Conservation (phyloP, 257 asterid species). For the Paulownia fortunei region DNA sequence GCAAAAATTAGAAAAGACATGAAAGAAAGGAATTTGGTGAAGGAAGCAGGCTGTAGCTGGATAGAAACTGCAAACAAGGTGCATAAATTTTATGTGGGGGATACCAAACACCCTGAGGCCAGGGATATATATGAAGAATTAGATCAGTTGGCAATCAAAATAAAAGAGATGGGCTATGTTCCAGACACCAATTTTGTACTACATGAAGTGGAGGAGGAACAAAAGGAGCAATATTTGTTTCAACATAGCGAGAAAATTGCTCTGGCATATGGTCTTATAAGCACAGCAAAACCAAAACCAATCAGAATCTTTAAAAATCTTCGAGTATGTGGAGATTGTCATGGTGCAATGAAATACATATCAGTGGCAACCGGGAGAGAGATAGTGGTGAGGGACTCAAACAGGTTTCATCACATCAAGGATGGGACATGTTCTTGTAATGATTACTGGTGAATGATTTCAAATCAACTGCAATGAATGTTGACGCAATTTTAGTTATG, state of each 20-base stretch:
- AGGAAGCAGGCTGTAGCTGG: constrained; percentile 98
- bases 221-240: constrained; percentile 71
- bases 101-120: constrained; percentile 76
- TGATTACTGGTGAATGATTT: constrained; percentile 76
- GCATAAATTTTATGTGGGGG: constrained; percentile 88
- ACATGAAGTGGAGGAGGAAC: constrained; percentile 88
- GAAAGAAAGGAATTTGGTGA: constrained; percentile 73
- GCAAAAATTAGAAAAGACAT: constrained; percentile 64
- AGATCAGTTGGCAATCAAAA: constrained; percentile 44
- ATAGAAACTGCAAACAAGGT: constrained; percentile 74
- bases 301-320: constrained; percentile 85
- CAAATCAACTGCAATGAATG: not conserved
- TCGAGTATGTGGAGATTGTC: constrained; percentile 94
- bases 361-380: constrained; percentile 77
- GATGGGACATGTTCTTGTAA: constrained; percentile 85
- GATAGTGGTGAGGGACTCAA: constrained; percentile 87
- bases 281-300: constrained; percentile 58
- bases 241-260: constrained; percentile 95
- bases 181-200: constrained; percentile 75
- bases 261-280: constrained; percentile 81
- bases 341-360: constrained; percentile 67
- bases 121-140: constrained; percentile 65
- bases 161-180: constrained; percentile 75
- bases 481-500: not conserved
- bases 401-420: constrained; percentile 84